Evolutionary conservation across 1,284 basidiomycete species (phyloP).

Genomic region (Tilletia walkeri): DNA sequence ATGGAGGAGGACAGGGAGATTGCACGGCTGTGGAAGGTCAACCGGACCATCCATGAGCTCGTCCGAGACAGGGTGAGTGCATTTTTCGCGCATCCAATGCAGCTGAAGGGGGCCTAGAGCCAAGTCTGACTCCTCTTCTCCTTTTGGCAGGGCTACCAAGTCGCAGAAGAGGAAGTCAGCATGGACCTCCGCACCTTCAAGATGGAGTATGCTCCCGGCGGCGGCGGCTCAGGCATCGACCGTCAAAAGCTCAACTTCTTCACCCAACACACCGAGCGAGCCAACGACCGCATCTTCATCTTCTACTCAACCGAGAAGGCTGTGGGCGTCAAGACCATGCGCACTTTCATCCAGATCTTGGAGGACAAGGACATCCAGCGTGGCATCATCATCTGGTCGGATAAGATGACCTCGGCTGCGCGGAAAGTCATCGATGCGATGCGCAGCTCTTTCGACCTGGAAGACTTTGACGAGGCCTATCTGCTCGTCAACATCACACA

Average conservation of each 20-base stretch:
- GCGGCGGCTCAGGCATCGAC: slow-evolving; percentile 36
- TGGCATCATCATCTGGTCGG: slow-evolving; percentile 92
- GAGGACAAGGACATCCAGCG: slow-evolving; percentile 72
- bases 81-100: not conserved
- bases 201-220: slow-evolving; percentile 60
- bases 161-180: slow-evolving; percentile 84
- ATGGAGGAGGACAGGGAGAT: slow-evolving; percentile 58
- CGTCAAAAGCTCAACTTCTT: slow-evolving; percentile 52
- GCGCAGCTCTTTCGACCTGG: slow-evolving; percentile 75
- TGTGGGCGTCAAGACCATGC: slow-evolving; percentile 55
- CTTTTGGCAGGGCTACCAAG: slow-evolving; percentile 67
- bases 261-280: slow-evolving; percentile 33
- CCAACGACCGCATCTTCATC: slow-evolving; percentile 78
- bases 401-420: slow-evolving; percentile 93
- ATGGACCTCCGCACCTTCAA: slow-evolving; percentile 75
- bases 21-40: slow-evolving; percentile 88
- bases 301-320: slow-evolving; percentile 67
- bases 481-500: slow-evolving; percentile 92
- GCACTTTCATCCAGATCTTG: slow-evolving; percentile 51
- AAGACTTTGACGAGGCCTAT: slow-evolving; percentile 95
- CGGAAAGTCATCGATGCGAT: slow-evolving; percentile 65
- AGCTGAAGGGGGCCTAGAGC: too few species aligned
- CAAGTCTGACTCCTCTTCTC: not conserved
- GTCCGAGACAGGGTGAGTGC: slow-evolving; percentile 67
- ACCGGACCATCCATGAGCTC: slow-evolving; percentile 93